Evolutionary conservation across 2,329 filamentous ascomycete species (phyloP), one percentile per base, ranked within the genome.

Genomic region (Mycosphaerella sp.): DNA sequence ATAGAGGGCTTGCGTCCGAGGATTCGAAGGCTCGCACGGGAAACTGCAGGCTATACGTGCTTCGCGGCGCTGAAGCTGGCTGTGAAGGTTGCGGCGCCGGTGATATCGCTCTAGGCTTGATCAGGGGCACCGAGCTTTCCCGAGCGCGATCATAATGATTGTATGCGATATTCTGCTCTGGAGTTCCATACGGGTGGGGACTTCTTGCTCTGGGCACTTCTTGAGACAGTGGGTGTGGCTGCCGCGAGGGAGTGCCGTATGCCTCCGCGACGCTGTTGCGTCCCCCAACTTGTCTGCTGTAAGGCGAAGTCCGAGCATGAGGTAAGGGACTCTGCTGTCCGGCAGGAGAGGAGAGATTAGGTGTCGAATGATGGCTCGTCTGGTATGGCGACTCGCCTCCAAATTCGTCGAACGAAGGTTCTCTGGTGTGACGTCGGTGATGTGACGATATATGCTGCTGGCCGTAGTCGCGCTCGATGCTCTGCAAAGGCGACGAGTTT

Each of bases 1-100:
- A 66, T 6, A 66, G 69, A 11, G 78, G 78, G 43, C 73, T 78
- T 3, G 58, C 55, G 51, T 69, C 64, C 11, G 64, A 62, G 4
- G 66, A 66, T 32, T 67, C 67, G 38, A 67, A 66, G 2, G 65
- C 62, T 39, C 65, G 63, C 10, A 69, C 64, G 23, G 67, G 67
- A 45, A 61, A 60, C 45, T 67, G 67, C 11, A 69, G 58, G 50
- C 58, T 64, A 54, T 67, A 69, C 39, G 62, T 53, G 53, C 56
- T 67, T 31, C 58, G 53, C 7, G 53, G 45, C 11, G 56, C 47
- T 29, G 61, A 51, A 14, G 59, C 59, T 39, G 61, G 45, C 29
- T 56, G 51, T 12, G 58, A 53, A 41, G 54, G 55, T 36, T 60
- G 44, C 23, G 66, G 60, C 26, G 59, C 60, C 8, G 68, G 66